phyloP scores from a whole-genome alignment of 2,329 filamentous ascomycete species.

The Cytospora piceicola region DNA sequence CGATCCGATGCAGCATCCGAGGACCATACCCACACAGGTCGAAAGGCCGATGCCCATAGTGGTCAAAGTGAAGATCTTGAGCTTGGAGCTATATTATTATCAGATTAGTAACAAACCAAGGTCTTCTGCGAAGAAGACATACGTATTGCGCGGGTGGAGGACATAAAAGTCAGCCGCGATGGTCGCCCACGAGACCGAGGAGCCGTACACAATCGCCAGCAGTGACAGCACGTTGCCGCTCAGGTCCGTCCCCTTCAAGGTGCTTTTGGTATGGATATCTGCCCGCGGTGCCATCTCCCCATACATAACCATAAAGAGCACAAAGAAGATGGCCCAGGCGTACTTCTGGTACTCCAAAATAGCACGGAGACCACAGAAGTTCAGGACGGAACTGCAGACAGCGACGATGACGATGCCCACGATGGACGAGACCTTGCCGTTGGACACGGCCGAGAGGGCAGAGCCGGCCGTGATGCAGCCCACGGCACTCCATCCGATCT shows the following conservation, averaged over 20 bases:
- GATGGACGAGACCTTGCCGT: constrained; percentile 48
- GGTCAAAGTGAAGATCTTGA: constrained; percentile 54
- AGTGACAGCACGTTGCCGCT: constrained; percentile 47
- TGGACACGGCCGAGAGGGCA: constrained; percentile 49
- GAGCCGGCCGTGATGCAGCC: constrained; percentile 56
- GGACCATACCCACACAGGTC: constrained; percentile 52
- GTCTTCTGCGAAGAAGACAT: not conserved
- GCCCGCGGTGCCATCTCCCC: constrained; percentile 48
- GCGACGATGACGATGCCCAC: constrained; percentile 58
- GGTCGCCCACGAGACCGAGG: constrained; percentile 51
- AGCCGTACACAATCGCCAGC: constrained; percentile 52
- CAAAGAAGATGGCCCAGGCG: constrained; percentile 52
- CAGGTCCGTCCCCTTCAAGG: constrained; percentile 41
- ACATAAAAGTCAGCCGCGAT: constrained; percentile 51
- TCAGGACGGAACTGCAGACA: constrained; percentile 53
- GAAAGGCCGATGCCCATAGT: constrained; percentile 51
- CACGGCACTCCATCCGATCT: constrained; percentile 56
- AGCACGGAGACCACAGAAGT: constrained; percentile 53
- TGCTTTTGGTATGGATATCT: constrained; percentile 42
- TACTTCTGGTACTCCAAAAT: constrained; percentile 55
- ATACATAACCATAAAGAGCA: constrained; percentile 54
- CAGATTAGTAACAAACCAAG: not conserved
- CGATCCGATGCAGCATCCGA: constrained; percentile 49
- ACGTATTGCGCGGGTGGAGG: constrained; percentile 50
- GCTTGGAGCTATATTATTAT: constrained; percentile 37